phyloP scores from a whole-genome alignment of 1,139 yeast species.

The Taphrina sp. region DNA sequence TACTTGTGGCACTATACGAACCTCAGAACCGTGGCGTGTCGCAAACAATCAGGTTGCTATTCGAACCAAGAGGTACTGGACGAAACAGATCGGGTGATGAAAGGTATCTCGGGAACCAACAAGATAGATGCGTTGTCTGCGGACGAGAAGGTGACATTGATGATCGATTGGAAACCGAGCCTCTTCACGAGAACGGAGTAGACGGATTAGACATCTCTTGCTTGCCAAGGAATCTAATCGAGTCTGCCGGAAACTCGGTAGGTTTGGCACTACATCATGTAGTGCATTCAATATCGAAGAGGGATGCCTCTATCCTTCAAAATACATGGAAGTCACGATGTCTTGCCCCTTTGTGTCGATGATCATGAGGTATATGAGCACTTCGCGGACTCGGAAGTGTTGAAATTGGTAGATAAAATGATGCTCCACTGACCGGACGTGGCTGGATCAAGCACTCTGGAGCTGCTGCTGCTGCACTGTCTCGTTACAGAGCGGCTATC shows the following conservation, averaged over 20 bases:
- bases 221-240: background rate
- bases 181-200: background rate
- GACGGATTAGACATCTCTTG: no score
- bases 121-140: slow-evolving; percentile 26
- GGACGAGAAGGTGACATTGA: background rate
- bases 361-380: slow-evolving; percentile 7
- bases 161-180: no score
- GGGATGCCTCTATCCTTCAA: slow-evolving; percentile 14
- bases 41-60: slow-evolving; percentile 2
- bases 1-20: background rate
- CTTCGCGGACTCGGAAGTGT: slow-evolving; percentile 2
- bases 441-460: slow-evolving; percentile 11
- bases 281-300: slow-evolving; percentile 18
- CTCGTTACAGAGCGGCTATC: background rate
- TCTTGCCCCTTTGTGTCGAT: slow-evolving; percentile 4
- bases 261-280: slow-evolving; percentile 21
- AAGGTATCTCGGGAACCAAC: slow-evolving; percentile 22
- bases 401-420: background rate
- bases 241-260: background rate
- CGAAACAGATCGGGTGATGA: slow-evolving; percentile 18
- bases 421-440: slow-evolving; percentile 12
- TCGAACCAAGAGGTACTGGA: slow-evolving; percentile 25
- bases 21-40: background rate
- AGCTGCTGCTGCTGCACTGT: slow-evolving; percentile 16
- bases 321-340: slow-evolving; percentile 20